phyloP scores from a whole-genome alignment of 805 yeast species.

The Wickerhamomyces queroliae region DNA sequence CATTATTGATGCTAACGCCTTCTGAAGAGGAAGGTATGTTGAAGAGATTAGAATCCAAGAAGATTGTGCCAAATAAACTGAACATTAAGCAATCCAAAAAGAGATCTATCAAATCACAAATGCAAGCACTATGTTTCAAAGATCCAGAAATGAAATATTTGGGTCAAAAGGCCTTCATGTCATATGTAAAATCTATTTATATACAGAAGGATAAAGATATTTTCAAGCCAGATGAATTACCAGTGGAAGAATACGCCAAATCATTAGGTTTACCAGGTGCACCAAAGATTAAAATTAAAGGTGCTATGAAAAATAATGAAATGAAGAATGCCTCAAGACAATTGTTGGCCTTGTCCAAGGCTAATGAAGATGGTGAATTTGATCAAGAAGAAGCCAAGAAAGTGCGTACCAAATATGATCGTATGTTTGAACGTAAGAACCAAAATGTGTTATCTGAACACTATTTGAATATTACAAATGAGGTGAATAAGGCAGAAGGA shows the following conservation, averaged over 20 bases:
- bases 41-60: slow-evolving; percentile 51
- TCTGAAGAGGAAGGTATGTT: slow-evolving; percentile 76
- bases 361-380: slow-evolving; percentile 61
- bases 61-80: slow-evolving; percentile 65
- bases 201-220: slow-evolving; percentile 85
- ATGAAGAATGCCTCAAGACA: slow-evolving; percentile 79
- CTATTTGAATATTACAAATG: slow-evolving; percentile 66
- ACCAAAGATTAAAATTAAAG: slow-evolving; percentile 78
- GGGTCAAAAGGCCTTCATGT: slow-evolving; percentile 93
- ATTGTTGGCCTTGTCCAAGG: slow-evolving; percentile 47
- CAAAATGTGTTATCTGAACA: slow-evolving; percentile 90
- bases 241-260: slow-evolving; percentile 78
- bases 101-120: slow-evolving; percentile 71
- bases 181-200: slow-evolving; percentile 80
- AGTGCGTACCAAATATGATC: slow-evolving; percentile 83
- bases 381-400: slow-evolving; percentile 31
- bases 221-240: slow-evolving; percentile 70
- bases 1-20: slow-evolving; percentile 78
- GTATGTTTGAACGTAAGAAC: slow-evolving; percentile 92
- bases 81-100: slow-evolving; percentile 69
- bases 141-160: slow-evolving; percentile 88
- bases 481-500: slow-evolving; percentile 32
- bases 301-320: slow-evolving; percentile 49
- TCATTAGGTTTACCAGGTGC: slow-evolving; percentile 95
- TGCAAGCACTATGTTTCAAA: slow-evolving; percentile 86